These are phyloP conservation scores for Mrakia hoshinonis DNA, from an alignment of 768 basidiomycete genomes.

Conservation along the genomic window DNA sequence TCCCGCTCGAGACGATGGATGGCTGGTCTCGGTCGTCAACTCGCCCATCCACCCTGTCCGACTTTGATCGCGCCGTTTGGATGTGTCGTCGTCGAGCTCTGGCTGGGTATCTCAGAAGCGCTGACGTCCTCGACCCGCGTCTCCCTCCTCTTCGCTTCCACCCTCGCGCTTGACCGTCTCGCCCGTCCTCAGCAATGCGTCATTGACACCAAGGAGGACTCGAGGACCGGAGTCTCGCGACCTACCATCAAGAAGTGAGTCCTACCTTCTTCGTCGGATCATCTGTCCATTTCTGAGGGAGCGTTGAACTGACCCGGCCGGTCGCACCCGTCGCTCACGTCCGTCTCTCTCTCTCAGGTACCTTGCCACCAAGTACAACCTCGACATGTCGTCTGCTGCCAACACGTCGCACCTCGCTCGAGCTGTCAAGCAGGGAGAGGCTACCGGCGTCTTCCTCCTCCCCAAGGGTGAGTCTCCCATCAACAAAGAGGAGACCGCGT, in stretches of 20 bases:
- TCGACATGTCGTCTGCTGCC: conserved; percentile 64
- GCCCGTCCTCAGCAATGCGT: conserved; percentile 58
- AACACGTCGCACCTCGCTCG: conserved; percentile 69
- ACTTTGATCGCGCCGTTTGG: not conserved
- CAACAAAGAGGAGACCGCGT: not conserved
- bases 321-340: not conserved
- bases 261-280: not conserved
- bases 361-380: conserved; percentile 71
- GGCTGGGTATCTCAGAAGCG: not conserved
- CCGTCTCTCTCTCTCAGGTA: conserved; percentile 48
- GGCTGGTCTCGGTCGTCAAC: not conserved
- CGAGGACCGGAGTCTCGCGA: conserved; percentile 65
- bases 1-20: not conserved
- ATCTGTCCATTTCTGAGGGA: not conserved
- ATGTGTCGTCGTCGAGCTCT: not conserved
- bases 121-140: not conserved
- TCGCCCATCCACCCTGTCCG: not conserved
- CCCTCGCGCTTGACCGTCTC: not conserved
- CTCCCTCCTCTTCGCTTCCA: not conserved
- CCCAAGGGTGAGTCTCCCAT: conserved; percentile 62
- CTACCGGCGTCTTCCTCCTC: conserved; percentile 71
- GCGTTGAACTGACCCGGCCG: not conserved
- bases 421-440: conserved; percentile 70
- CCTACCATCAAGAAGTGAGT: conserved; percentile 67
- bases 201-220: conserved; percentile 54